A percentile compares a stretch with the other conserved stretches of the same genome.
Evolutionary conservation across 2,329 filamentous ascomycete species (phyloP).

Genomic region (Chaetomiaceae sp.): DNA sequence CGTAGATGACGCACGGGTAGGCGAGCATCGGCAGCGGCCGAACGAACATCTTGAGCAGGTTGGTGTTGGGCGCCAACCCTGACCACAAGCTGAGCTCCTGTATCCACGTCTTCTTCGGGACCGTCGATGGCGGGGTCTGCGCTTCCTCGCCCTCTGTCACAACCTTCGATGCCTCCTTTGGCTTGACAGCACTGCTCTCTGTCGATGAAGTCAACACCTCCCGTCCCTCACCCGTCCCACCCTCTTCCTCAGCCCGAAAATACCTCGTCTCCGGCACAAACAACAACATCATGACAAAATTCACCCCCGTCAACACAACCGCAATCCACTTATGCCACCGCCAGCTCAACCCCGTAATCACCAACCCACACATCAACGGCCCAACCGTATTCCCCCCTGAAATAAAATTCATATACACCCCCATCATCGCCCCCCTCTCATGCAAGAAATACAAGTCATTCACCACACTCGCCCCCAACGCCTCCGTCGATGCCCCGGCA

Average conservation of each 20-base stretch:
- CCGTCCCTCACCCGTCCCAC: no score
- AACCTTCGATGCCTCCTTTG: not conserved
- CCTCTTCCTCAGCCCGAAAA: slow-evolving; percentile 5
- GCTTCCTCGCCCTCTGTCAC: not conserved
- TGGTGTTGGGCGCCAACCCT: slow-evolving; percentile 23
- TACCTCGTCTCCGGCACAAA: slow-evolving; percentile 31
- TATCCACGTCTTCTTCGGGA: slow-evolving; percentile 24
- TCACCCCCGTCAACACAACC: slow-evolving; percentile 27
- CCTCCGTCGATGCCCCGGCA: slow-evolving; percentile 41
- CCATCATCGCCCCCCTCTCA: slow-evolving; percentile 31
- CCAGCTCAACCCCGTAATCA: slow-evolving; percentile 29
- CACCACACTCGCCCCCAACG: slow-evolving; percentile 35
- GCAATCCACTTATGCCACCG: slow-evolving; percentile 32
- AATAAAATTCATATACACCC: slow-evolving; percentile 31
- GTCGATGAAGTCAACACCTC: not conserved
- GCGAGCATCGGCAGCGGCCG: slow-evolving; percentile 30
- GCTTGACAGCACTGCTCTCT: no score
- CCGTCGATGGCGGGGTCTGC: not conserved
- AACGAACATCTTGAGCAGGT: slow-evolving; percentile 27
- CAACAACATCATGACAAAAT: slow-evolving; percentile 29
- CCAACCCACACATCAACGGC: slow-evolving; percentile 30
- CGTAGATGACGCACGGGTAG: slow-evolving; percentile 31
- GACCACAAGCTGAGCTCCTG: slow-evolving; percentile 28
- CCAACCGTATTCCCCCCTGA: slow-evolving; percentile 22
- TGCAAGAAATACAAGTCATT: slow-evolving; percentile 33